Base-by-base conservation (phyloP, 31 red algal genomes). In the Porphyra umbilicalis region DNA sequence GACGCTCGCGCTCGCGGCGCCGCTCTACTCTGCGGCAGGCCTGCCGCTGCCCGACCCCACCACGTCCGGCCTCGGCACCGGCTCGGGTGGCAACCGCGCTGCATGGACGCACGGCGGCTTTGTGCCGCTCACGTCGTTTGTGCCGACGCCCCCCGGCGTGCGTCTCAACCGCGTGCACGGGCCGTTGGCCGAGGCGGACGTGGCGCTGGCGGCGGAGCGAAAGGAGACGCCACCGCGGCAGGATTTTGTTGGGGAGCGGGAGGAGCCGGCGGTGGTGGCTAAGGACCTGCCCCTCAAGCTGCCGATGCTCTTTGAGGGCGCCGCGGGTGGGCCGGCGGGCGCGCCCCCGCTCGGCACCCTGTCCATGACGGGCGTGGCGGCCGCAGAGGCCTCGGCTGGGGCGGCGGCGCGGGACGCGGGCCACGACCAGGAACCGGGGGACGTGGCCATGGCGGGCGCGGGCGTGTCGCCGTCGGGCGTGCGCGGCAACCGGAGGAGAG, bases 131-230 rank as follows among this genome's bases (percentile, higher is more conserved):
- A 88, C 94, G 0, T 90, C 86, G 0, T 96, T 96, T 84, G 80
- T 85, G 40, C 94, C 90, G 33, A 96, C 94, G 20, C 89, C 89
- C 30, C 80, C 92, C 0, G 86, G 78, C 9, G 86, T 87, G 35
- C 83, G 67, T 67, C 86, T 96, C 13, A 92, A 92, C 78, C 87
- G 84, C 36, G 94, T 96, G 0, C 94, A 96, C 79, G 94, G 94
- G 32, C 94, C 94, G 31, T 71, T 87, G n/a, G 94, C 89, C 5
- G 75, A 34, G 33, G 76, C 83, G 7, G 78, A 81, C 39, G 36
- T 7, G 57, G 20, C 57, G 2, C 0, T 29, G 6, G 57, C 57
- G 16, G 57, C 57, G 25, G 57, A 71, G 57, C 57, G 57, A 29
- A 18, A 71, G 11, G 16, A 18, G 13, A 0, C 57, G 25, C 11